These are phyloP conservation scores for Naganishia onofrii DNA, from an alignment of 768 basidiomycete species.

Conservation along the genomic window DNA sequence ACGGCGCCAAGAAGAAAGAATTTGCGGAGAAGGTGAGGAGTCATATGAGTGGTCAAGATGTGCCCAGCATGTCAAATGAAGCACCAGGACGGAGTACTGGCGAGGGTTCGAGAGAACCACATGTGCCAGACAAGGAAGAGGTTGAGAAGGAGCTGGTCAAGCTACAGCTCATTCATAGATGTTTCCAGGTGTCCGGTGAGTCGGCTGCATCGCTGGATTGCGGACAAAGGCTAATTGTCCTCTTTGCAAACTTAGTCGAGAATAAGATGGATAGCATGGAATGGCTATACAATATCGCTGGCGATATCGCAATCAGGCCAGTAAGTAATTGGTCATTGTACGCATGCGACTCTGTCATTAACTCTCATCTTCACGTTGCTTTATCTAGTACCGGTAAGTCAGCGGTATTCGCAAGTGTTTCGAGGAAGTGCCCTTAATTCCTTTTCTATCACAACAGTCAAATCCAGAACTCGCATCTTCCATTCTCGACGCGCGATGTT, in stretches of 20 bases:
- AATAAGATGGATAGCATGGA: slow-evolving; percentile 48
- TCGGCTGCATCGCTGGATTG: background rate
- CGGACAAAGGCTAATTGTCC: background rate
- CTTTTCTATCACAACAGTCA: slow-evolving; percentile 40
- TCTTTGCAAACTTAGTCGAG: slow-evolving; percentile 38
- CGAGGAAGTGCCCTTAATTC: no score
- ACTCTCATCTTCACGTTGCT: slow-evolving; percentile 1
- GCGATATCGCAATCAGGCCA: slow-evolving; percentile 46
- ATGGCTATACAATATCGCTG: slow-evolving; percentile 46
- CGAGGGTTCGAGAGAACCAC: background rate
- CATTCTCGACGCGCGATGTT: slow-evolving; percentile 42
- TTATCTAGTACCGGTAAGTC: slow-evolving; percentile 9
- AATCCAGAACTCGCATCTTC: slow-evolving; percentile 48
- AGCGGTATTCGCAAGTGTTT: no score
- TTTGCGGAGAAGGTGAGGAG: slow-evolving; percentile 30
- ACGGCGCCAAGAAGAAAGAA: slow-evolving; percentile 39
- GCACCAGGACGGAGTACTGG: background rate
- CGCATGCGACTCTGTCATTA: background rate
- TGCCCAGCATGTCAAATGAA: background rate
- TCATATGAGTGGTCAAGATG: background rate
- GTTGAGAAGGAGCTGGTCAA: slow-evolving; percentile 46
- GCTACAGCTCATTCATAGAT: slow-evolving; percentile 44
- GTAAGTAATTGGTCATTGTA: slow-evolving; percentile 35
- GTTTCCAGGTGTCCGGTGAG: slow-evolving; percentile 48
- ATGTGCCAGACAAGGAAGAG: slow-evolving; percentile 33